Conservation (phyloP, 257 asterid genomes). For the Scutellaria minor region DNA sequence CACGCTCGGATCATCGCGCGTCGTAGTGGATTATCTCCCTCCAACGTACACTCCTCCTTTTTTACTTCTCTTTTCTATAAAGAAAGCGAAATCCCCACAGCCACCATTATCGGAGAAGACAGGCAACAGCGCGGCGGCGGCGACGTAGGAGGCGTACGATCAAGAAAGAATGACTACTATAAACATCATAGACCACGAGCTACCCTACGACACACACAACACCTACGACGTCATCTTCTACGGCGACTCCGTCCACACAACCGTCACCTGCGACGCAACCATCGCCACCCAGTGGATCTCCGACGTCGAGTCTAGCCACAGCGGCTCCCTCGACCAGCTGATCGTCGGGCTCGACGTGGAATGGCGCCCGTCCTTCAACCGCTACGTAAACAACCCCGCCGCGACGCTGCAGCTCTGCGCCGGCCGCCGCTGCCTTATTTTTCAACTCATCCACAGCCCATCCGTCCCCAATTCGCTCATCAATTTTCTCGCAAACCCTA, state of each 20-base stretch:
- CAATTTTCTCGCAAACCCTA: slow-evolving; percentile 46
- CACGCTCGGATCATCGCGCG: too few species aligned
- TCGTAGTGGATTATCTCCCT: too few species aligned
- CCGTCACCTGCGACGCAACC: slow-evolving; percentile 48
- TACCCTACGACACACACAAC: slow-evolving; percentile 48
- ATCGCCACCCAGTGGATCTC: slow-evolving; percentile 49
- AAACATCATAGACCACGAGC: slow-evolving; percentile 35
- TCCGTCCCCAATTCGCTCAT: slow-evolving; percentile 39
- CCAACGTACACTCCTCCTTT: too few species aligned
- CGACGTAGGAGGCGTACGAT: slow-evolving; percentile 15
- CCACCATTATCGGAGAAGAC: too few species aligned
- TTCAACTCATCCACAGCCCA: slow-evolving; percentile 47
- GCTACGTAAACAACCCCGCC: slow-evolving; percentile 41
- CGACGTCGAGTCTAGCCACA: slow-evolving; percentile 32
- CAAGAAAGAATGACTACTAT: background rate
- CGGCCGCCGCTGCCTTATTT: slow-evolving; percentile 51
- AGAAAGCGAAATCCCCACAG: too few species aligned
- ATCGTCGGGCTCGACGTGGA: slow-evolving; percentile 59
- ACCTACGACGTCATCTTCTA: slow-evolving; percentile 46
- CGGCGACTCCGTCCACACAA: slow-evolving; percentile 42
- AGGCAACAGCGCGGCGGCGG: background rate
- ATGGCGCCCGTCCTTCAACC: slow-evolving; percentile 55
- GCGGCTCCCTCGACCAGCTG: slow-evolving; percentile 31
- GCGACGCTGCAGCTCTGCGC: slow-evolving; percentile 65
- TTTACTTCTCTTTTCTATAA: too few species aligned